A percentile compares a stretch with the other conserved stretches of the same genome.
Evolutionary conservation across 352 stramenopile genomes (phyloP).

Genomic region (Phytophthora niederhauseri): DNA sequence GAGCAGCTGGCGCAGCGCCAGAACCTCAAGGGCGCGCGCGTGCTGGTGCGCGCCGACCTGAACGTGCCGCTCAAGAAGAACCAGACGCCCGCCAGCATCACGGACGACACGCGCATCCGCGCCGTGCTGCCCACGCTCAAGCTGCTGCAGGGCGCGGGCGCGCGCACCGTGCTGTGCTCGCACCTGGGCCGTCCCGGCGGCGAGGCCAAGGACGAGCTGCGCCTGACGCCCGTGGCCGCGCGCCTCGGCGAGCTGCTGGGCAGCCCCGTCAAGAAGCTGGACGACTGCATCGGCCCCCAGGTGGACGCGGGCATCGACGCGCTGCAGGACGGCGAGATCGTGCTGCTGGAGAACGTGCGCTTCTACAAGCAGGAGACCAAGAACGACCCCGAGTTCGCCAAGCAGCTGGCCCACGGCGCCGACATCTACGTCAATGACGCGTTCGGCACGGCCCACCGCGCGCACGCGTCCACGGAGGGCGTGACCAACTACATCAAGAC

Average conservation of each 20-base stretch:
- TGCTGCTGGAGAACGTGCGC: slow-evolving; percentile 94
- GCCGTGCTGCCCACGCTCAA: slow-evolving; percentile 94
- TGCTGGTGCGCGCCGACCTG: slow-evolving; percentile 98
- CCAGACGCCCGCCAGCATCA: slow-evolving; percentile 93
- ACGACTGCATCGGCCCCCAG: slow-evolving; percentile 95
- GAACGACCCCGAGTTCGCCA: slow-evolving; percentile 95
- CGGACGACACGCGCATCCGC: slow-evolving; percentile 96
- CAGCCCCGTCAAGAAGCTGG: slow-evolving; percentile 91
- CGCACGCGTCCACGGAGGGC: slow-evolving; percentile 97
- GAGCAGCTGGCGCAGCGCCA: slow-evolving; percentile 65
- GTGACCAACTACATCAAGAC: slow-evolving; percentile 96
- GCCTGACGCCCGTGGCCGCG: slow-evolving; percentile 93
- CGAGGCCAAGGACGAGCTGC: slow-evolving; percentile 73
- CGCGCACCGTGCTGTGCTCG: slow-evolving; percentile 95
- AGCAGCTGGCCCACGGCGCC: slow-evolving; percentile 93
- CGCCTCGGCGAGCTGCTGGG: slow-evolving; percentile 95
- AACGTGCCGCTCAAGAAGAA: slow-evolving; percentile 98
- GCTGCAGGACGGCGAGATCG: slow-evolving; percentile 92
- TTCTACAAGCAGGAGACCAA: slow-evolving; percentile 99
- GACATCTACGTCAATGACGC: slow-evolving; percentile 99
- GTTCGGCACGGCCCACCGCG: slow-evolving; percentile 98
- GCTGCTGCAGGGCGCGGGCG: slow-evolving; percentile 93
- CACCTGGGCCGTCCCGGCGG: slow-evolving; percentile 98
- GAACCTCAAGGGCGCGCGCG: slow-evolving; percentile 94
- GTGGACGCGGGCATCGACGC: slow-evolving; percentile 82